Conservation (phyloP, 768 basidiomycete species). For the Mycena crocata region DNA sequence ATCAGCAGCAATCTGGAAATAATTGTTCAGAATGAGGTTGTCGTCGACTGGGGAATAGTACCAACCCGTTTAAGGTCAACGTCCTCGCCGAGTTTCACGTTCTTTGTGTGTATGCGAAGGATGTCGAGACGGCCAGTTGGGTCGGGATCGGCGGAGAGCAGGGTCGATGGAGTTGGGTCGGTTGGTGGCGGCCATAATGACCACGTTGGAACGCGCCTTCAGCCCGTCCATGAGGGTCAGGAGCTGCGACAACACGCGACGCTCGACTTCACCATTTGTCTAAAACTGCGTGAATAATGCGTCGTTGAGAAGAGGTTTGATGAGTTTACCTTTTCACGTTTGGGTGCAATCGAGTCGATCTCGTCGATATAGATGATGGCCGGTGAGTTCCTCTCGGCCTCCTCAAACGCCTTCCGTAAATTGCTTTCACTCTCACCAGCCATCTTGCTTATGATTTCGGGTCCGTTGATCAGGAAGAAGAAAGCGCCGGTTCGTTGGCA, state of each 20-base stretch:
- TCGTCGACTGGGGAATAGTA: background rate
- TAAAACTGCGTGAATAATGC: constrained; percentile 41
- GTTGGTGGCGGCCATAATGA: constrained; percentile 99
- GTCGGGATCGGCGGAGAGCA: constrained; percentile 97
- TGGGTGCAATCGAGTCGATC: constrained; percentile 98
- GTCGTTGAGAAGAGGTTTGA: background rate
- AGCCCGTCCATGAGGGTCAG: constrained; percentile 99
- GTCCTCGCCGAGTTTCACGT: constrained; percentile 98
- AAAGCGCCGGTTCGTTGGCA: constrained; percentile 99
- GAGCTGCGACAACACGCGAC: constrained; percentile 98
- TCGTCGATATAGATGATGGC: constrained; percentile 99
- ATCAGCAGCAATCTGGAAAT: constrained; percentile 90
- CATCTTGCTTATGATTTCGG: constrained; percentile 99
- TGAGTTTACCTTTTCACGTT: constrained; percentile 92
- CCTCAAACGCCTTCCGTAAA: constrained; percentile 97
- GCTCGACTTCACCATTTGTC: constrained; percentile 99
- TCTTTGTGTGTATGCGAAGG: constrained; percentile 99
- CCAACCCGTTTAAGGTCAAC: constrained; percentile 94
- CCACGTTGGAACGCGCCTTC: constrained; percentile 98
- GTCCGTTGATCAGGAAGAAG: constrained; percentile 99
- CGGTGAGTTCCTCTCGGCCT: constrained; percentile 99
- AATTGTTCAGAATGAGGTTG: background rate
- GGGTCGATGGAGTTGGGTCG: constrained; percentile 99
- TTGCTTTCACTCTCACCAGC: constrained; percentile 99
- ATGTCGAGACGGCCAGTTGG: constrained; percentile 99